Base-by-base conservation (phyloP, 1,139 yeast species). In the Casaregolazyma lundiana region DNA sequence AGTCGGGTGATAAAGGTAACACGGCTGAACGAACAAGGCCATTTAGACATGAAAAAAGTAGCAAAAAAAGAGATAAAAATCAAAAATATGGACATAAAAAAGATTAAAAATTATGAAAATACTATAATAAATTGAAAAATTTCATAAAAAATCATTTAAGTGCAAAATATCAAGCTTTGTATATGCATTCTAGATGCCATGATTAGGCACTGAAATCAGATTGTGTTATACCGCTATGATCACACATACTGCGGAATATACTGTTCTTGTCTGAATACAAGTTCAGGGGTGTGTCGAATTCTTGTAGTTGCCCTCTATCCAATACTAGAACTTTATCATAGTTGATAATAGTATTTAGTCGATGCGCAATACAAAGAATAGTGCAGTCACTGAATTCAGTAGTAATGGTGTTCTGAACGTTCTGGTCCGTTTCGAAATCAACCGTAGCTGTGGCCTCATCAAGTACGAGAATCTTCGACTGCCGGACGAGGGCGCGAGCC, bases 371-470 rank as follows among this genome's bases (percentile, higher is more conserved):
- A 60, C 90, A 83, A 57, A 85, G 67, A 45, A 84, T 80, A 0
- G 94, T 84, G 62, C 90, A 81, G 42, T 77, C 65, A 6, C 68
- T 60, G 59, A 85, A 84, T 60, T 83, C 89, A 11, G 66, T 67
- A 7, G 72, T 69, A 52, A 84, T 82, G 21, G 87, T 80, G 7
- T 67, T 57, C 64, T 84, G 94, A 55, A 85, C 81, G 60, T 75
- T 77, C 32, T 76, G 70, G 63, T 85, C 94, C 0, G 94, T 84
- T 54, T 80, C 86, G 59, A 81, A 82, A 62, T 85, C 95, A 37
- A 85, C 92, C 7, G 85, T 79, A 0, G 94, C 84, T 0, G 95
- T 85, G 13, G 95, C 94, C 63, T 85, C 95, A 62, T 85, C 95
- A 50, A 85, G 65, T 50, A 85, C 80, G 54, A 85, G 68, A 48